Conservation (phyloP, 768 basidiomycete species). For the Rubroboletus satanas region DNA sequence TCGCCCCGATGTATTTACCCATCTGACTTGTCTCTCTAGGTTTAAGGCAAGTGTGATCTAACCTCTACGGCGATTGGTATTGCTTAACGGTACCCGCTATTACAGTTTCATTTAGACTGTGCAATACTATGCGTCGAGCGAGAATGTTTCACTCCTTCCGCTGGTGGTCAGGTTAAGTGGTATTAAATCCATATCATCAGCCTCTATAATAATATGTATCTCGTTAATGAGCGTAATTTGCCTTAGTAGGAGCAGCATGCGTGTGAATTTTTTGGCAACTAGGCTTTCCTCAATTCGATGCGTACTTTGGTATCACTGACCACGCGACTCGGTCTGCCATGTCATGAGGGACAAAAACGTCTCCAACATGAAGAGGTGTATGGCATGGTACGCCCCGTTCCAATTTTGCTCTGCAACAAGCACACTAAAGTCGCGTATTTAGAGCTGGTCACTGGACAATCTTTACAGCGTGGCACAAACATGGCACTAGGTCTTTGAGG, state of each 20-base stretch:
- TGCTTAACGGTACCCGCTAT: neutral
- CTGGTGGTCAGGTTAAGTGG: conserved; percentile 73
- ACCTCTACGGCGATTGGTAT: neutral
- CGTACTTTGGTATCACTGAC: neutral
- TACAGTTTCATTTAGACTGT: conserved; percentile 73
- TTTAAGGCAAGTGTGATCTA: conserved; percentile 43
- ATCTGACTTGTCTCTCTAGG: conserved; percentile 32
- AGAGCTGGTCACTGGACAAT: conserved; percentile 90
- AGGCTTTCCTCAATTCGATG: neutral
- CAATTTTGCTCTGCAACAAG: neutral
- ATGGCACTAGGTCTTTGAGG: no score
- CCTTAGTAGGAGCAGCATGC: neutral
- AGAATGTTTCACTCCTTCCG: conserved; percentile 86
- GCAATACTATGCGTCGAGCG: conserved; percentile 89
- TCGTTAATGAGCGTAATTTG: neutral
- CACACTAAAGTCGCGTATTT: conserved; percentile 9
- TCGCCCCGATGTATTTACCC: neutral
- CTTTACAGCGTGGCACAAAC: conserved; percentile 64
- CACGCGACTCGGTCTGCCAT: conserved; percentile 24
- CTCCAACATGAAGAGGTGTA: conserved; percentile 45
- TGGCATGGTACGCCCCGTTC: conserved; percentile 59
- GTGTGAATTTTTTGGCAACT: conserved; percentile 17
- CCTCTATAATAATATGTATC: neutral
- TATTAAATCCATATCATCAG: conserved; percentile 36
- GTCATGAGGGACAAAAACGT: conserved; percentile 50